phyloP scores from a whole-genome alignment of 225 moss, liverwort and hornwort species.

The Straminergon stramineum region DNA sequence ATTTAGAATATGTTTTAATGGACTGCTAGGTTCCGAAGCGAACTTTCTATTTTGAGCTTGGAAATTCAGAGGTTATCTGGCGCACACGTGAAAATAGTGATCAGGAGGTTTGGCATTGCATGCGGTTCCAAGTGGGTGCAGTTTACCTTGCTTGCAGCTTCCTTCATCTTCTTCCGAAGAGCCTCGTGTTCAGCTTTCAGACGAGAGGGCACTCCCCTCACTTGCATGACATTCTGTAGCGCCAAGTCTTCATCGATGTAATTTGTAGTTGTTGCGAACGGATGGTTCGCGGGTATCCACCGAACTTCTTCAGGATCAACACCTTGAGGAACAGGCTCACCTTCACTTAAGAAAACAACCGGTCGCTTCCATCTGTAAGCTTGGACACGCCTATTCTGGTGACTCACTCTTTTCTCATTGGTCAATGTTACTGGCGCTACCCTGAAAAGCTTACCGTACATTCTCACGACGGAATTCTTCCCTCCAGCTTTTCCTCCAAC shows the following conservation, averaged over 20 bases:
- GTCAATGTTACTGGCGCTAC: constrained; percentile 81
- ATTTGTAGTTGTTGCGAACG: constrained; percentile 86
- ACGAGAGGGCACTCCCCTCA: constrained; percentile 85
- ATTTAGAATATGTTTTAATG: not conserved
- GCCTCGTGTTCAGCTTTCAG: constrained; percentile 91
- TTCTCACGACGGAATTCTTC: constrained; percentile 71
- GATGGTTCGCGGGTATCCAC: constrained; percentile 98
- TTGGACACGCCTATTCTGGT: constrained; percentile 87
- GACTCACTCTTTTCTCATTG: constrained; percentile 69
- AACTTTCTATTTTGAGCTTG: not conserved
- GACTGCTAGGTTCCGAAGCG: not conserved
- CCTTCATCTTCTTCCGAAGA: constrained; percentile 76
- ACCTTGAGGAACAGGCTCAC: constrained; percentile 89
- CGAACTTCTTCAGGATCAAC: constrained; percentile 96
- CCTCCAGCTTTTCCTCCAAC: constrained; percentile 46
- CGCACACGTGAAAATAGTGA: not conserved
- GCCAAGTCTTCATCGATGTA: constrained; percentile 92
- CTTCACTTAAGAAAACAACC: constrained; percentile 79
- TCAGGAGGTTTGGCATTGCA: not conserved
- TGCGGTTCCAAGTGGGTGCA: not conserved
- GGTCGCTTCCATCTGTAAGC: constrained; percentile 98
- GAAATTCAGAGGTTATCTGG: not conserved
- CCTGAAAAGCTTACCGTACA: constrained; percentile 92
- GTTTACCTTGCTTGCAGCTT: constrained; percentile 50
- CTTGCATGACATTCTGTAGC: constrained; percentile 89